Conservation (phyloP, 495 filamentous ascomycete genomes). For the Annulohypoxylon stygium region DNA sequence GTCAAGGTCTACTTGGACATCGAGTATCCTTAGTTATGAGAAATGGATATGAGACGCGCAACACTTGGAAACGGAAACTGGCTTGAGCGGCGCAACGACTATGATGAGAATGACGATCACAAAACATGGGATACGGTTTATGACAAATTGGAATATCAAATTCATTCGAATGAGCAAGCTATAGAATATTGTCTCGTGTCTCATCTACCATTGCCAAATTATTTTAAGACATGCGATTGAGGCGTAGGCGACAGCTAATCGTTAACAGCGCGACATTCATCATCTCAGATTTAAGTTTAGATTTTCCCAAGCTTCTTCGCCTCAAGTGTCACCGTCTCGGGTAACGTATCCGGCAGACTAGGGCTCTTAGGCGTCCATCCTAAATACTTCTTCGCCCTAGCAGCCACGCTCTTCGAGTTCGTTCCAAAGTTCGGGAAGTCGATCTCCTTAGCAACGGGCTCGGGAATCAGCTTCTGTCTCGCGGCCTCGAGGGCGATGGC, state of each 20-base stretch:
- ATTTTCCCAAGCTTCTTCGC: conserved; percentile 54
- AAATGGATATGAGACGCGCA: background rate
- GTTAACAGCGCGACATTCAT: background rate
- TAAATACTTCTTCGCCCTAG: conserved; percentile 69
- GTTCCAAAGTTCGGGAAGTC: conserved; percentile 59
- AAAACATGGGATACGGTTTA: background rate
- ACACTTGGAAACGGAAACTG: background rate
- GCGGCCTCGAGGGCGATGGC: conserved; percentile 71
- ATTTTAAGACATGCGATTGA: background rate
- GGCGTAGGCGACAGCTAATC: background rate
- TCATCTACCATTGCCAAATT: background rate
- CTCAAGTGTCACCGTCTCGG: conserved; percentile 65
- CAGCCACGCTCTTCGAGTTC: conserved; percentile 70
- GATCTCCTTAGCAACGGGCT: conserved; percentile 61
- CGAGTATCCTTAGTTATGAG: conserved; percentile 42
- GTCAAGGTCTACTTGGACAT: conserved; percentile 72
- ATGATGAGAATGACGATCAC: conserved; percentile 23
- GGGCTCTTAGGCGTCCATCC: conserved; percentile 69
- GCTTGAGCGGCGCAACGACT: conserved; percentile 9
- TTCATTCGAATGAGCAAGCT: background rate
- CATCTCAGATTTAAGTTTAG: conserved; percentile 7
- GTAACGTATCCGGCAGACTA: conserved; percentile 65
- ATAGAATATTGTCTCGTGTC: background rate
- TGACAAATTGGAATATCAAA: conserved; percentile 1
- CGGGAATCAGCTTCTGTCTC: conserved; percentile 72